These are phyloP conservation scores for Gonium pectorale DNA, from an alignment of 139 green algal genomes.

Conservation along the genomic window DNA sequence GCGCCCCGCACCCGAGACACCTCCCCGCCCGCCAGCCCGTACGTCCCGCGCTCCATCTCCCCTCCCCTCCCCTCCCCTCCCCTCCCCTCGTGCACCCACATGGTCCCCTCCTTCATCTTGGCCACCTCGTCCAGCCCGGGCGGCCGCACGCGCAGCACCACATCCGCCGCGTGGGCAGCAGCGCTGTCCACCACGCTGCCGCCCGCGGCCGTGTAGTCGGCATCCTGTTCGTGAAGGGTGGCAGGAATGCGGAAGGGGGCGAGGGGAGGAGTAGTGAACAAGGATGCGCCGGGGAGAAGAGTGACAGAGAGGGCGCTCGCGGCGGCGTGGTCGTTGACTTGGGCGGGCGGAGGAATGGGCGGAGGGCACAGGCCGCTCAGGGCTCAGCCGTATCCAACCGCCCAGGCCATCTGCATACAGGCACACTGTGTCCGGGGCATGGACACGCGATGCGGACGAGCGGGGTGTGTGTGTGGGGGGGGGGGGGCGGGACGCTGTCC, in stretches of 20 bases:
- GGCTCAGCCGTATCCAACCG: too few species aligned
- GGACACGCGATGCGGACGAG: too few species aligned
- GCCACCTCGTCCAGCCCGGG: slow-evolving; percentile 68
- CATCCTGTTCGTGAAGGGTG: slow-evolving; percentile 40
- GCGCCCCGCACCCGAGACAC: background rate
- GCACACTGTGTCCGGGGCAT: too few species aligned
- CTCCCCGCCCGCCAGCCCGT: too few species aligned
- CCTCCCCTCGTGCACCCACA: slow-evolving; percentile 26
- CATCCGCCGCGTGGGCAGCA: slow-evolving; percentile 69
- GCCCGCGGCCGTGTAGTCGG: slow-evolving; percentile 69
- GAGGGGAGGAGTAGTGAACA: background rate
- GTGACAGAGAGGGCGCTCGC: background rate
- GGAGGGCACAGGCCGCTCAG: too few species aligned
- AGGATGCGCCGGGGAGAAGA: background rate
- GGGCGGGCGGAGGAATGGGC: too few species aligned
- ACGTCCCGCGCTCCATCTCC: too few species aligned
- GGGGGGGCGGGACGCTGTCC: too few species aligned
- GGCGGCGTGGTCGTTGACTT: background rate
- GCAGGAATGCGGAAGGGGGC: too few species aligned
- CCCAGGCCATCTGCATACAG: too few species aligned
- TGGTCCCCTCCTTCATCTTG: slow-evolving; percentile 71
- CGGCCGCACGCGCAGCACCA: slow-evolving; percentile 79
- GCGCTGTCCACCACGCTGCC: slow-evolving; percentile 73
- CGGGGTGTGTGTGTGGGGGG: too few species aligned
- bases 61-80: too few species aligned